A percentile compares a stretch with the other conserved stretches of the same genome.
Conservation (phyloP, 495 filamentous ascomycete genomes). For the Neurospora tetrasperma region DNA sequence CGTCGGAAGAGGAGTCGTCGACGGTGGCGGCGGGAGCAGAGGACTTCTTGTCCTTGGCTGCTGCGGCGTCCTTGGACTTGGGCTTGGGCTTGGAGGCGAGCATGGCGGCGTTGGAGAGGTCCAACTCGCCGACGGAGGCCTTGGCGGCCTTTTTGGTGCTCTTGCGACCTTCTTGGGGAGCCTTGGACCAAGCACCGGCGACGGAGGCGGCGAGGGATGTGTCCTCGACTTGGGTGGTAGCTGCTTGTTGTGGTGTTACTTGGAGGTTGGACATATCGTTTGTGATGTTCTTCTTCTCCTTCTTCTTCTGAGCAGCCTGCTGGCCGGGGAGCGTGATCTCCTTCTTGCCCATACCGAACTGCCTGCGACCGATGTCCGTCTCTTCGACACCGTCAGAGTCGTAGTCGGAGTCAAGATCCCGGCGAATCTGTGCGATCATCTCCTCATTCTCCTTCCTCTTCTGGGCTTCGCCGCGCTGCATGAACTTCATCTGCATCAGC, state of each 20-base stretch:
- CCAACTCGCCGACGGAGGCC: conserved; percentile 23
- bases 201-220: conserved; percentile 1
- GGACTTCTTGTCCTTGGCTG: not conserved
- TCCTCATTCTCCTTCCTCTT: conserved; percentile 72
- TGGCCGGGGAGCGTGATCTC: conserved; percentile 6
- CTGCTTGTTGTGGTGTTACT: not conserved
- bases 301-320: conserved; percentile 3
- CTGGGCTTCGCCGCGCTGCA: conserved; percentile 75
- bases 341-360: conserved; percentile 44
- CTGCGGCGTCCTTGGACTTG: conserved; percentile 11
- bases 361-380: conserved; percentile 53
- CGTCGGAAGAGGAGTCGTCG: conserved; percentile 34
- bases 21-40: not conserved
- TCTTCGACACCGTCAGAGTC: conserved; percentile 48
- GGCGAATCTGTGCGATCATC: conserved; percentile 60
- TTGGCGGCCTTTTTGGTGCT: conserved; percentile 13
- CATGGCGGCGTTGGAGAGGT: conserved; percentile 29
- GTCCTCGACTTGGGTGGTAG: not conserved
- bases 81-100: conserved; percentile 21
- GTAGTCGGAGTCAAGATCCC: conserved; percentile 51
- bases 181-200: conserved; percentile 3
- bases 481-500: conserved; percentile 75
- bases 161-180: conserved; percentile 18
- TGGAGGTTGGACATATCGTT: not conserved
- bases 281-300: conserved; percentile 2